Evolutionary conservation across 2,329 filamentous ascomycete genomes (phyloP), one percentile per base, ranked within the genome.

Genomic region (Stachybotrys echinatus): DNA sequence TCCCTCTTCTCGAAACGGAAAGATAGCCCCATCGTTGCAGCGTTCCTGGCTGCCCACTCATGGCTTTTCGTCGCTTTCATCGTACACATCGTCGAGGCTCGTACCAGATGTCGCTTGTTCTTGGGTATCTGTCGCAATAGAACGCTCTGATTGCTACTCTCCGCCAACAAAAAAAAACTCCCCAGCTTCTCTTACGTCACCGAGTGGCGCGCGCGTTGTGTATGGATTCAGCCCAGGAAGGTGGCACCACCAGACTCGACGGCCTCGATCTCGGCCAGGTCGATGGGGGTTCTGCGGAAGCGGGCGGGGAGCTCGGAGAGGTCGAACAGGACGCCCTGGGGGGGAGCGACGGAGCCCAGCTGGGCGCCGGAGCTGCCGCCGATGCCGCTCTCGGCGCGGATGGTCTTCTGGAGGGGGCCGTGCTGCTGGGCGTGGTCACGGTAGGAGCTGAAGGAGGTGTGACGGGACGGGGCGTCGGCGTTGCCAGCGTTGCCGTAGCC

Each of bases 231-330:
- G 54, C 74, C 72, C 55, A 77, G 69, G 50, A 77, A 65, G 34
- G 78, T 72, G 31, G 92, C 94, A 50, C 94, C 94, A 49, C 92
- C 94, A 50, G 89, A 94, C 81, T 96, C 91, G 63, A 99, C 81
- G 20, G 91, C 92, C 70, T 97, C 94, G 53, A 99, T 99, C 80
- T 99, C 94, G 42, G 85, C 84, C 59, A 85, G 71, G 37, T 81
- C 85, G 72, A 92, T 88, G 12, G 83, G 80, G 45, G 81, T 74
- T 56, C 90, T 81, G 63, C 85, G 83, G 81, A 96, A 99, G 61
- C 92, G 83, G 55, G 76, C 67, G 18, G 94, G 92, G 21, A 99
- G 84, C 73, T 99, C 88, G 59, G 83, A 88, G 60, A 91, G 84
- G 70, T 97, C 94, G 66, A 96, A 96, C 70, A 80, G 90, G 68